Evolutionary conservation across 1,284 basidiomycete species (phyloP).

Genomic region (Papiliotrema terrestris): DNA sequence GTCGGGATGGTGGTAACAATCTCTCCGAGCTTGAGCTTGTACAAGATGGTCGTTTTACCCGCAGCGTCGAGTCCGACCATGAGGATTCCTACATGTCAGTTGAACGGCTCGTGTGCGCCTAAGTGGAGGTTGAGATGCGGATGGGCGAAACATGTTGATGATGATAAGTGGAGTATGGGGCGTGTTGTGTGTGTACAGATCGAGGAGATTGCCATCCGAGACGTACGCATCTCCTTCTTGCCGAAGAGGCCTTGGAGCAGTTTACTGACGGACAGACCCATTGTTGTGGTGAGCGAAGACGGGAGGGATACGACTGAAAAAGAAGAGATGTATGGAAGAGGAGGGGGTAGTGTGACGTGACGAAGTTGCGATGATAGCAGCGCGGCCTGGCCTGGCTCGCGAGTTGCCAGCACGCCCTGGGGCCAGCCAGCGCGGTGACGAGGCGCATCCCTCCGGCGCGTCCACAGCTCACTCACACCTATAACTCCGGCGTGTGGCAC

Average conservation of each 20-base stretch:
- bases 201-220: no score
- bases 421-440: no score
- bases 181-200: not conserved
- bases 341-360: not conserved
- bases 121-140: not conserved
- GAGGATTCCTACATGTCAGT: constrained; percentile 54
- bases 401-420: no score
- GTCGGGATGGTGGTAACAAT: constrained; percentile 99
- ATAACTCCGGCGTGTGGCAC: no score
- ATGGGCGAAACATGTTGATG: not conserved
- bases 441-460: no score
- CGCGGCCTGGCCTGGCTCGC: no score
- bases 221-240: constrained; percentile 99
- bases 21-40: constrained; percentile 97
- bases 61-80: constrained; percentile 93
- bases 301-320: not conserved
- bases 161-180: constrained; percentile 1
- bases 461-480: no score
- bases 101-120: constrained; percentile 1
- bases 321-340: not conserved
- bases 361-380: not conserved
- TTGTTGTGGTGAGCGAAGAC: constrained; percentile 43
- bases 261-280: constrained; percentile 82
- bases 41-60: constrained; percentile 96
- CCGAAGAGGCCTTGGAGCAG: constrained; percentile 86